phyloP scores from a whole-genome alignment of 352 stramenopile genomes.

The Pythium volutum region DNA sequence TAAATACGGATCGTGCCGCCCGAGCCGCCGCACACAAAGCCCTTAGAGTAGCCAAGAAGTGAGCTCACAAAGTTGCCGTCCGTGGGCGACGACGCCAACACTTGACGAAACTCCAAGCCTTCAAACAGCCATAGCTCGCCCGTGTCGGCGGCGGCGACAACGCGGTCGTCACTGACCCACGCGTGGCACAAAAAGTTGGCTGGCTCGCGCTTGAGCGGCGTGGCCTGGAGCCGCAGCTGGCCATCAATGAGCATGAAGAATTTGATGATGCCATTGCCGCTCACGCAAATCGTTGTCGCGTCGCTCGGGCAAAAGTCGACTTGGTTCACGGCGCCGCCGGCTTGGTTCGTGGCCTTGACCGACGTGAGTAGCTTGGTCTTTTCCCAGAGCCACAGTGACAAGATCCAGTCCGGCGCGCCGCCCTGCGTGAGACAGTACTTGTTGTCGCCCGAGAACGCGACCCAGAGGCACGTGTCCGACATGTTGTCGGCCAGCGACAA shows the following conservation, averaged over 20 bases:
- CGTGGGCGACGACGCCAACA: constrained; percentile 61
- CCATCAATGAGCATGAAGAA: constrained; percentile 88
- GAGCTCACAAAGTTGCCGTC: constrained; percentile 84
- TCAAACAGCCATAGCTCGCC: constrained; percentile 93
- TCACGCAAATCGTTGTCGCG: constrained; percentile 79
- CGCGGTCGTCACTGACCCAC: constrained; percentile 91
- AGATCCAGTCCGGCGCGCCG: constrained; percentile 85
- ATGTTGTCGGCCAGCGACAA: constrained; percentile 76
- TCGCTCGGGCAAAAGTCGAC: constrained; percentile 90
- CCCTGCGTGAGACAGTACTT: constrained; percentile 91
- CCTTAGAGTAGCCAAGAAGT: constrained; percentile 89
- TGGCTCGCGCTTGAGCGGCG: constrained; percentile 68
- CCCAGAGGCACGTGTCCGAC: constrained; percentile 66
- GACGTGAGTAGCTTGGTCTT: constrained; percentile 87
- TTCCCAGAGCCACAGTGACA: constrained; percentile 92
- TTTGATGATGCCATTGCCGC: constrained; percentile 86
- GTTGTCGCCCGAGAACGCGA: constrained; percentile 89
- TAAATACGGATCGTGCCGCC: constrained; percentile 78
- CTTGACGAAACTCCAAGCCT: constrained; percentile 87
- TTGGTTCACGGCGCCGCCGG: constrained; percentile 74
- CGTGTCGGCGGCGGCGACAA: constrained; percentile 86
- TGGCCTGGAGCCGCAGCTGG: constrained; percentile 68
- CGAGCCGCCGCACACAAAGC: constrained; percentile 79
- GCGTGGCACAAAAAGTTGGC: constrained; percentile 88
- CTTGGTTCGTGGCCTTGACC: constrained; percentile 66